These are phyloP conservation scores for Lithohypha guttulata DNA, from an alignment of 2,329 filamentous ascomycete species.

Conservation along the genomic window DNA sequence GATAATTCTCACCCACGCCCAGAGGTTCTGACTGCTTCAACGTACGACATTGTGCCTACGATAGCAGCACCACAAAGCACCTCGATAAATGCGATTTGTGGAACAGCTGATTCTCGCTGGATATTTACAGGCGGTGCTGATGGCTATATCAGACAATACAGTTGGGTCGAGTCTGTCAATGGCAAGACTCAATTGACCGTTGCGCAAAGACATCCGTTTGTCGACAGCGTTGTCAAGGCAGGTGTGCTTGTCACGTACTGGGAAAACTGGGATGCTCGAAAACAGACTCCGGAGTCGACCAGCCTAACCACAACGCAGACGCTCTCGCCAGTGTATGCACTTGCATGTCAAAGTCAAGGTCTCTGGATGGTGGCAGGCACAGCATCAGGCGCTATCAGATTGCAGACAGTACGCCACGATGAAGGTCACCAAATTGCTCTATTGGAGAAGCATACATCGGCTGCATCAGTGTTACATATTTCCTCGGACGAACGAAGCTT, in stretches of 20 bases:
- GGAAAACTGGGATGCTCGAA: conserved; percentile 80
- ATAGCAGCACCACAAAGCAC: conserved; percentile 94
- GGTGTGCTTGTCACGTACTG: conserved; percentile 93
- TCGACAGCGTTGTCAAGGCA: conserved; percentile 92
- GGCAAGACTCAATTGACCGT: conserved; percentile 88
- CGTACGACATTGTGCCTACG: conserved; percentile 93
- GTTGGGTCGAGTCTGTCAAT: conserved; percentile 89
- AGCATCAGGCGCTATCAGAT: conserved; percentile 82
- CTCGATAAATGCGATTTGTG: conserved; percentile 83
- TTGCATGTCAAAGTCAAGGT: conserved; percentile 81
- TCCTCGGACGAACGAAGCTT: conserved; percentile 77
- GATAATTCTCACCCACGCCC: conserved; percentile 51
- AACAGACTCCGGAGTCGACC: conserved; percentile 21
- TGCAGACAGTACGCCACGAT: conserved; percentile 87
- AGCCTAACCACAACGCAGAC: conserved; percentile 38
- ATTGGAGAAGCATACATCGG: conserved; percentile 74
- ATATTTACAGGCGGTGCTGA: conserved; percentile 91
- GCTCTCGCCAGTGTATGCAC: conserved; percentile 84
- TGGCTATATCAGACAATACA: conserved; percentile 93
- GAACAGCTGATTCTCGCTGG: conserved; percentile 89
- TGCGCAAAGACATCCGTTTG: conserved; percentile 89
- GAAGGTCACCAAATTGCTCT: conserved; percentile 82
- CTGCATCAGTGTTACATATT: conserved; percentile 76
- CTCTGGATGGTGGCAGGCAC: conserved; percentile 85
- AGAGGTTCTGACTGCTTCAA: conserved; percentile 65